phyloP scores from a whole-genome alignment of 805 yeast species.

The Metschnikowia amazonensis region DNA sequence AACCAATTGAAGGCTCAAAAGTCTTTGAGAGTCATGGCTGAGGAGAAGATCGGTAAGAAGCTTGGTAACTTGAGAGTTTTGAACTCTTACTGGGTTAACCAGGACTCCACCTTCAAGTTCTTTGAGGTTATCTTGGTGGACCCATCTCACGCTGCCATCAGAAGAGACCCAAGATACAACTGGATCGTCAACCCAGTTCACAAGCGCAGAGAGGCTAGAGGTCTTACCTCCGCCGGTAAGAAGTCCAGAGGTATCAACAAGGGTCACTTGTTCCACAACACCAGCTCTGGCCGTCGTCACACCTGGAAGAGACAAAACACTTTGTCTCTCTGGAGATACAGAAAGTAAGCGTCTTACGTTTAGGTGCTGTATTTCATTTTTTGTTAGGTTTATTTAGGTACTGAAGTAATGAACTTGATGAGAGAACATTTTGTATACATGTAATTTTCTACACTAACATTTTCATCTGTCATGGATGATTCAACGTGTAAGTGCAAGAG shows the following conservation, averaged over 20 bases:
- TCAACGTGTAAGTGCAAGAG: too few relatives aligned
- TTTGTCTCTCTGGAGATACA: slow-evolving; percentile 98
- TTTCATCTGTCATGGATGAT: too few relatives aligned
- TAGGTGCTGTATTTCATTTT: background rate
- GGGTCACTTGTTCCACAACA: slow-evolving; percentile 99
- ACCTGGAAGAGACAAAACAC: slow-evolving; percentile 99
- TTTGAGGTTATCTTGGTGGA: slow-evolving; percentile 96
- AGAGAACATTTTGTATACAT: background rate
- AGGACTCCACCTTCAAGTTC: slow-evolving; percentile 99
- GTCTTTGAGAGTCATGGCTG: slow-evolving; percentile 96
- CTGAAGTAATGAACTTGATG: slow-evolving; percentile 12
- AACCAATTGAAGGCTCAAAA: slow-evolving; percentile 99
- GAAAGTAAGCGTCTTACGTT: slow-evolving; percentile 51
- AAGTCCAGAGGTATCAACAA: slow-evolving; percentile 99
- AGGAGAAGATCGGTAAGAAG: slow-evolving; percentile 99
- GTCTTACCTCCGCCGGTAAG: slow-evolving; percentile 97
- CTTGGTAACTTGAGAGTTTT: slow-evolving; percentile 98
- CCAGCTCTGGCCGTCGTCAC: slow-evolving; percentile 98
- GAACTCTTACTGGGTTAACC: slow-evolving; percentile 99
- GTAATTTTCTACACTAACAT: too few relatives aligned
- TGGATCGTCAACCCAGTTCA: slow-evolving; percentile 99
- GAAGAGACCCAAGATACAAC: slow-evolving; percentile 98
- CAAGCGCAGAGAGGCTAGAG: slow-evolving; percentile 99
- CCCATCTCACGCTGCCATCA: slow-evolving; percentile 97
- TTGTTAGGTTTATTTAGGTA: slow-evolving; percentile 12